Conservation (phyloP, 495 filamentous ascomycete species). For the Pyronema omphalodes region DNA sequence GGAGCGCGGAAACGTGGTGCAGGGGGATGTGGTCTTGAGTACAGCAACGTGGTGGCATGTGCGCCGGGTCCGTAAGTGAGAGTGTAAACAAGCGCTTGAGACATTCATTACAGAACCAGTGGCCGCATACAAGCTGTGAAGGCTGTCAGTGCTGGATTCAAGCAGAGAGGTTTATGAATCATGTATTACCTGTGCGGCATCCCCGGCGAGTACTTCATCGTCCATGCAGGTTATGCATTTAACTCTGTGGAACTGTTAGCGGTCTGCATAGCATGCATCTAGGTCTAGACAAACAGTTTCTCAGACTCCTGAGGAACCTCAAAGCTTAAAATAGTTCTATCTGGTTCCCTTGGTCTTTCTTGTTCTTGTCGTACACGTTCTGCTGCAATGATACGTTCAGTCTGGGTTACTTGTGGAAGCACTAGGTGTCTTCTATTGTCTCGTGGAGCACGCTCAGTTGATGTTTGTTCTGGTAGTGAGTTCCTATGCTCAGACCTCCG, state of each 20-base stretch:
- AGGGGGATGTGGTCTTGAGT: slow-evolving; percentile 50
- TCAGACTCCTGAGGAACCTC: slow-evolving; percentile 16
- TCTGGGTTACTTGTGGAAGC: neutral
- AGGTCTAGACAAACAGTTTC: slow-evolving; percentile 14
- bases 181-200: slow-evolving; percentile 37
- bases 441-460: neutral
- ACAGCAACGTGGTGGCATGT: slow-evolving; percentile 71
- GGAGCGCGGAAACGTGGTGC: slow-evolving; percentile 54
- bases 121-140: slow-evolving; percentile 43
- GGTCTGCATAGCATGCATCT: neutral
- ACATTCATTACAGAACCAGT: slow-evolving; percentile 61
- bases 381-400: too few species aligned
- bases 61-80: slow-evolving; percentile 52
- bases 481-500: neutral
- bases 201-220: slow-evolving; percentile 37
- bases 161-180: slow-evolving; percentile 1
- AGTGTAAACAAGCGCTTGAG: slow-evolving; percentile 51
- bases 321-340: slow-evolving; percentile 14
- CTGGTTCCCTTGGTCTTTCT: slow-evolving; percentile 5
- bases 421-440: neutral
- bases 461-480: neutral
- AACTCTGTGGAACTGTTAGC: slow-evolving; percentile 29
- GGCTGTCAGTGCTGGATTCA: neutral
- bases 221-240: slow-evolving; percentile 52
- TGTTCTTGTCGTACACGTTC: neutral